phyloP scores from a whole-genome alignment of 257 asterid species.

The Coffea eugenioides region DNA sequence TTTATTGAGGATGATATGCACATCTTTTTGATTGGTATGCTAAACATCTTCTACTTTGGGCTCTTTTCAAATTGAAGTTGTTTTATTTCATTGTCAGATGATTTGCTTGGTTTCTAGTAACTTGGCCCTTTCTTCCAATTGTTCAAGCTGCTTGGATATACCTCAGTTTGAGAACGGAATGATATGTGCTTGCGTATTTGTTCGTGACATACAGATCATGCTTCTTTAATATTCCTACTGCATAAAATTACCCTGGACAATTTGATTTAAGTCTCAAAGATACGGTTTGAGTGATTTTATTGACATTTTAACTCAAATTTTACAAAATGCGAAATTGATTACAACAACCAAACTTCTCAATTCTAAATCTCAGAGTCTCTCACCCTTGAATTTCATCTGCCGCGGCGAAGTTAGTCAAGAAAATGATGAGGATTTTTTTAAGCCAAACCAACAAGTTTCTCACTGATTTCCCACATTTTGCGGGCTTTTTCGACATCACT shows the following conservation, averaged over 20 bases:
- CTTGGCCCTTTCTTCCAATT: background rate
- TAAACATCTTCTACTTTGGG: background rate
- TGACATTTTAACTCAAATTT: slow-evolving; percentile 5
- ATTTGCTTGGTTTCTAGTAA: background rate
- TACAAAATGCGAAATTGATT: slow-evolving; percentile 8
- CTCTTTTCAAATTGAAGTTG: background rate
- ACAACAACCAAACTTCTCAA: background rate
- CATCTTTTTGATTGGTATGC: background rate
- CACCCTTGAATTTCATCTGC: background rate
- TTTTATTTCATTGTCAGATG: background rate
- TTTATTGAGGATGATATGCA: background rate
- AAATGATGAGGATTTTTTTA: slow-evolving; percentile 11
- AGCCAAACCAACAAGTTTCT: slow-evolving; percentile 78
- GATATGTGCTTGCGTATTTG: background rate
- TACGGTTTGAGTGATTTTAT: slow-evolving; percentile 15
- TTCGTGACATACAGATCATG: background rate
- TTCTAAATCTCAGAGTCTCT: slow-evolving; percentile 3
- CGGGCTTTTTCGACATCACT: slow-evolving; percentile 77
- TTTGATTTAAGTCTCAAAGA: background rate
- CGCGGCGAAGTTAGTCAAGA: background rate
- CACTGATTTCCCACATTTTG: slow-evolving; percentile 88
- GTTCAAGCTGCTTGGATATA: background rate
- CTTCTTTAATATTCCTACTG: background rate
- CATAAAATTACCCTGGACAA: background rate
- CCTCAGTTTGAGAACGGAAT: background rate